A percentile compares a stretch with the other conserved stretches of the same genome.
Evolutionary conservation across 805 yeast genomes (phyloP).

Genomic region (Sugiyamaella mastotermitis): DNA sequence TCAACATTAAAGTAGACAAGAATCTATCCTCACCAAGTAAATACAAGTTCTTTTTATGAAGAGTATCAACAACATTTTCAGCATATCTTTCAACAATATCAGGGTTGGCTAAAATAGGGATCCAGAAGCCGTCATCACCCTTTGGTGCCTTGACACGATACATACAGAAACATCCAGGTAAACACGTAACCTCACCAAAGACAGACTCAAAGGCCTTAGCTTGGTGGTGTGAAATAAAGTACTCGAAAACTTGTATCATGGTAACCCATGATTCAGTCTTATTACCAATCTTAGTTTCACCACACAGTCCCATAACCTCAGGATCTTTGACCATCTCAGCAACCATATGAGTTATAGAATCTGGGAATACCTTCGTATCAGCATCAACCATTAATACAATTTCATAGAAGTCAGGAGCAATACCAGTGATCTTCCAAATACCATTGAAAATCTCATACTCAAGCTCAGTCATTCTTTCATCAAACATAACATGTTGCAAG

Average conservation of each 20-base stretch:
- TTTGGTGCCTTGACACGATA: constrained; percentile 79
- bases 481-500: constrained; percentile 78
- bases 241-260: constrained; percentile 90
- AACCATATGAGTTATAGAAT: constrained; percentile 79
- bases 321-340: constrained; percentile 87
- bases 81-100: constrained; percentile 90
- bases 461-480: constrained; percentile 89
- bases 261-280: constrained; percentile 85
- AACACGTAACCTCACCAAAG: constrained; percentile 90
- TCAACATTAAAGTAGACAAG: constrained; percentile 78
- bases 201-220: constrained; percentile 91
- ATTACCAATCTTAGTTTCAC: constrained; percentile 88
- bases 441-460: constrained; percentile 71
- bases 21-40: constrained; percentile 89
- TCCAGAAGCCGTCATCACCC: constrained; percentile 73
- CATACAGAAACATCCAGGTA: constrained; percentile 94
- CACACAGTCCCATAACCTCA: constrained; percentile 85
- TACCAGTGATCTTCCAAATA: constrained; percentile 73
- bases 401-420: constrained; percentile 78
- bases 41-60: constrained; percentile 81
- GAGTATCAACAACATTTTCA: constrained; percentile 75
- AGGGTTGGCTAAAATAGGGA: constrained; percentile 87
- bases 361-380: constrained; percentile 83
- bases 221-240: constrained; percentile 90
- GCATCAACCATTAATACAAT: constrained; percentile 90